phyloP scores from a whole-genome alignment of 177 flowering plant genomes.

The Vitis hybrid region DNA sequence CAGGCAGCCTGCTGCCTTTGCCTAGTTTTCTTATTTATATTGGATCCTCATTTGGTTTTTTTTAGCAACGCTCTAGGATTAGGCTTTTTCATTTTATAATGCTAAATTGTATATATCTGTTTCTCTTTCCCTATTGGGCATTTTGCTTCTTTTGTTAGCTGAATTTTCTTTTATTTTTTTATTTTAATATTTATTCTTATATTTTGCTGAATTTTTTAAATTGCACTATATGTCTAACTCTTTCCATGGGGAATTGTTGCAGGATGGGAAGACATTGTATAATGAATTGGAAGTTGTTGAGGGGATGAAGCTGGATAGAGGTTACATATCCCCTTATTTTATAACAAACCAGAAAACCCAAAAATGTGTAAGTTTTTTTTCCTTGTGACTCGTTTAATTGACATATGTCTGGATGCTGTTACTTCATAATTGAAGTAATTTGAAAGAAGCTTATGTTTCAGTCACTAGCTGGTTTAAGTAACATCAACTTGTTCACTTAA shows the following conservation, averaged over 20 bases:
- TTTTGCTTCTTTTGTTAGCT: too few species aligned
- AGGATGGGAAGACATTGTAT: constrained; percentile 94
- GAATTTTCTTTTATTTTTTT: neutral
- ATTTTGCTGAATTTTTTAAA: neutral
- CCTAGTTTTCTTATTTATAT: too few species aligned
- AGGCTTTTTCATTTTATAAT: too few species aligned
- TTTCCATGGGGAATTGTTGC: constrained; percentile 15
- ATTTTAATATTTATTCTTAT: neutral
- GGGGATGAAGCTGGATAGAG: constrained; percentile 98
- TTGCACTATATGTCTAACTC: neutral
- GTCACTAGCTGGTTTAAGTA: too few species aligned
- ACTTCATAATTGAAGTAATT: neutral
- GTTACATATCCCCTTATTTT: constrained; percentile 98
- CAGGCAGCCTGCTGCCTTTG: too few species aligned
- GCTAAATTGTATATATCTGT: too few species aligned
- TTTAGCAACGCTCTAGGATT: too few species aligned
- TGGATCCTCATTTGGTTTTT: too few species aligned
- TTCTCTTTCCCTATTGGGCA: too few species aligned
- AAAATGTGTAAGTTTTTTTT: constrained; percentile 72
- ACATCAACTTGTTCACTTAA: too few species aligned
- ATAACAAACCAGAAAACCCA: constrained; percentile 86
- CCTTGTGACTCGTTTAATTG: neutral
- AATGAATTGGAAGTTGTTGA: constrained; percentile 98
- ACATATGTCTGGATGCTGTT: constrained; percentile 5
- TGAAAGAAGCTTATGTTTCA: neutral